Conservation (phyloP, 257 asterid species). For the Fraxinus quadrangulata region DNA sequence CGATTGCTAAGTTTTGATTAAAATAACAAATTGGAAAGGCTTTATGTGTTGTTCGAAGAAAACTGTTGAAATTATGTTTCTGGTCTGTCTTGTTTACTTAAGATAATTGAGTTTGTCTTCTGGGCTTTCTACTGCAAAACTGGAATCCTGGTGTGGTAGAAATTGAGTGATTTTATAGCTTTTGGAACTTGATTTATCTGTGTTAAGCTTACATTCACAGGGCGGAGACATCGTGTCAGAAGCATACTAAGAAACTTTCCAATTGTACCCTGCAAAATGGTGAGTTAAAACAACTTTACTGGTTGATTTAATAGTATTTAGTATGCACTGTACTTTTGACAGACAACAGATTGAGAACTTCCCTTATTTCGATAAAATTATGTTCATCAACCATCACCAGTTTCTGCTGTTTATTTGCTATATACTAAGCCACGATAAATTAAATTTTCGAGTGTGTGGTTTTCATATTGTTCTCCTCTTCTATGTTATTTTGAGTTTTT, state of each 20-base stretch:
- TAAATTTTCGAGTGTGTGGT: background rate
- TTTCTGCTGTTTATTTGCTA: background rate
- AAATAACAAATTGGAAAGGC: background rate
- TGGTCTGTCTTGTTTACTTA: too few species aligned
- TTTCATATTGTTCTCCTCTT: background rate
- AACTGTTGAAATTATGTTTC: background rate
- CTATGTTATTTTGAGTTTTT: background rate
- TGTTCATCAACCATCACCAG: background rate
- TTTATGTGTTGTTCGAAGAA: background rate
- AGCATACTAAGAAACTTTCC: constrained; percentile 88
- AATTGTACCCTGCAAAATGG: constrained; percentile 88
- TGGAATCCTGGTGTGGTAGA: too few species aligned
- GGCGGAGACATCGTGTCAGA: constrained; percentile 95
- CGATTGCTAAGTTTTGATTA: background rate
- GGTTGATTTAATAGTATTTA: background rate
- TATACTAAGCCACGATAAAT: background rate
- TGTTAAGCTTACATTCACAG: constrained; percentile 82
- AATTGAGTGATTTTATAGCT: background rate
- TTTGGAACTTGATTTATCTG: constrained; percentile 16
- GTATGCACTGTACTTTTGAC: constrained; percentile 1
- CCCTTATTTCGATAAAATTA: background rate
- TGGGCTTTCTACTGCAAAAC: too few species aligned
- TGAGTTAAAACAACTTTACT: constrained; percentile 59
- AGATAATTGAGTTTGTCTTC: too few species aligned
- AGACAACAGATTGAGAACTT: background rate